phyloP scores from a whole-genome alignment of 352 stramenopile species.

The Phytophthora nicotianae region DNA sequence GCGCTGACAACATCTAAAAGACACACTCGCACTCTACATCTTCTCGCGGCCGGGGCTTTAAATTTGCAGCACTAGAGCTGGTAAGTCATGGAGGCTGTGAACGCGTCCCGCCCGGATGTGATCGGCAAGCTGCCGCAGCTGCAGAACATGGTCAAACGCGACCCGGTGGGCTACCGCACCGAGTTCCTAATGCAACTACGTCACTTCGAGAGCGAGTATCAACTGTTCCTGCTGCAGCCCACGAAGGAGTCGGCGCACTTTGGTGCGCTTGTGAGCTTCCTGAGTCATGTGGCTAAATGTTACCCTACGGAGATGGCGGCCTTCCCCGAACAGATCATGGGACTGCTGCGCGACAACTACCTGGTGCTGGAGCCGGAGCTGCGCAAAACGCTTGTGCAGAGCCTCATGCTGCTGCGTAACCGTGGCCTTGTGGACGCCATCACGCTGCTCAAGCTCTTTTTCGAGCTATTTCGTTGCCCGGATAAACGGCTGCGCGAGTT shows the following conservation, averaged over 20 bases:
- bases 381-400: slow-evolving; percentile 94
- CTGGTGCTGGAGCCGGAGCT: slow-evolving; percentile 92
- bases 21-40: slow-evolving; percentile 7
- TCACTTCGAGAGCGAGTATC: slow-evolving; percentile 96
- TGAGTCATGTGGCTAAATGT: slow-evolving; percentile 92
- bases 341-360: slow-evolving; percentile 91
- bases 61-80: neutral
- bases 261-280: slow-evolving; percentile 96
- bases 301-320: slow-evolving; percentile 85
- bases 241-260: slow-evolving; percentile 93
- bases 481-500: slow-evolving; percentile 96
- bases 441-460: slow-evolving; percentile 95
- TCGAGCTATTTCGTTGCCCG: slow-evolving; percentile 95
- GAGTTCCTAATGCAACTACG: slow-evolving; percentile 98
- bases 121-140: slow-evolving; percentile 94
- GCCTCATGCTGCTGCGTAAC: slow-evolving; percentile 97
- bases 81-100: slow-evolving; percentile 60
- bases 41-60: neutral
- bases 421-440: slow-evolving; percentile 92
- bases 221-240: slow-evolving; percentile 95
- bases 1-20: slow-evolving; percentile 13
- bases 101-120: slow-evolving; percentile 84
- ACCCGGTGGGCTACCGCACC: slow-evolving; percentile 94
- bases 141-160: slow-evolving; percentile 99
- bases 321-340: slow-evolving; percentile 93